Evolutionary conservation across 2,329 filamentous ascomycete species (phyloP).

Genomic region (Gnomoniopsis smithogilvyi): DNA sequence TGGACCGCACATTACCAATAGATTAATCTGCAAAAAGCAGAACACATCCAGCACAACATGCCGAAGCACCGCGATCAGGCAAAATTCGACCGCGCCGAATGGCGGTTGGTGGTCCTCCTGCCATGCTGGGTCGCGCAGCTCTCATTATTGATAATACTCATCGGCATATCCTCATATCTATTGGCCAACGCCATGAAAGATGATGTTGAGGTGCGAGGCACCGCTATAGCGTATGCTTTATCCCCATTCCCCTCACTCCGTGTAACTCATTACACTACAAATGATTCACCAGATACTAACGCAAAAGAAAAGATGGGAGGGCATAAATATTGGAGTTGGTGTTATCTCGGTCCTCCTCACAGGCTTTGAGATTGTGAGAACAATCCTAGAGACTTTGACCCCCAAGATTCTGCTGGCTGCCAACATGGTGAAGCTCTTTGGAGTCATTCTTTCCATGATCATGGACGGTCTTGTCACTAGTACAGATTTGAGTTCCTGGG

Average conservation of each 20-base stretch:
- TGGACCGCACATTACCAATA: neutral
- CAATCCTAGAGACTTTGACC: conserved; percentile 47
- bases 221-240: conserved; percentile 33
- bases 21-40: neutral
- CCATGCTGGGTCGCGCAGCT: conserved; percentile 51
- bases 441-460: conserved; percentile 43
- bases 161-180: conserved; percentile 52
- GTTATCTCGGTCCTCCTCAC: conserved; percentile 44
- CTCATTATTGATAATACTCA: conserved; percentile 40
- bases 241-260: conserved; percentile 42
- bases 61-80: conserved; percentile 46
- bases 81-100: conserved; percentile 49
- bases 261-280: too few relatives aligned
- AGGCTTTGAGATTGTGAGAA: conserved; percentile 44
- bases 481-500: conserved; percentile 43
- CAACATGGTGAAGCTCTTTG: conserved; percentile 47
- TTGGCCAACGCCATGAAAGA: conserved; percentile 44
- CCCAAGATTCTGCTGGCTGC: conserved; percentile 52
- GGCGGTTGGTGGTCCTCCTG: conserved; percentile 44
- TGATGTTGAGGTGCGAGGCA: conserved; percentile 37
- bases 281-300: neutral
- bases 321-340: conserved; percentile 48
- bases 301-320: conserved; percentile 45
- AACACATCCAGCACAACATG: conserved; percentile 25
- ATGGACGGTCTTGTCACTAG: conserved; percentile 49